phyloP scores from a whole-genome alignment of 164 flowering plant species.

The Vitis riparia region DNA sequence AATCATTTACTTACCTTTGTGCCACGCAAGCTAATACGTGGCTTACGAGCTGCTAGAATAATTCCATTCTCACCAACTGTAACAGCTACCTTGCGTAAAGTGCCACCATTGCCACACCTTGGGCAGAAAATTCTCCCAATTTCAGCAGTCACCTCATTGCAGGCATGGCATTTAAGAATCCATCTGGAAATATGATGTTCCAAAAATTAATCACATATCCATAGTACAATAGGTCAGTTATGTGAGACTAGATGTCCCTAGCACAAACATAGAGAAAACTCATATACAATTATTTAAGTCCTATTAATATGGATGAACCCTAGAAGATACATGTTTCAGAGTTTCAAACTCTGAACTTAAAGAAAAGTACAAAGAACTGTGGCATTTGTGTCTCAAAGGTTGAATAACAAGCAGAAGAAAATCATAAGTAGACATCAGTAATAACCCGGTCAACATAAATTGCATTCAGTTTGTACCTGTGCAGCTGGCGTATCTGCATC shows the following conservation, averaged over 20 bases:
- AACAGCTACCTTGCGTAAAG: slow-evolving; percentile 83
- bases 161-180: slow-evolving; percentile 95
- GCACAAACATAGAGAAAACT: too few relatives aligned
- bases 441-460: neutral
- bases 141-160: slow-evolving; percentile 83
- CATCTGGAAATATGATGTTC: slow-evolving; percentile 51
- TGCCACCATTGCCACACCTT: slow-evolving; percentile 97
- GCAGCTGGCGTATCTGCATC: slow-evolving; percentile 90
- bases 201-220: neutral
- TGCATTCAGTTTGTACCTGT: slow-evolving; percentile 50
- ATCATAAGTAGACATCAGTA: neutral
- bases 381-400: neutral
- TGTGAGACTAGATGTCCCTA: too few relatives aligned
- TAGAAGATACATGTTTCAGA: too few relatives aligned
- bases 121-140: slow-evolving; percentile 91
- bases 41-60: slow-evolving; percentile 61
- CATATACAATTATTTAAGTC: too few relatives aligned
- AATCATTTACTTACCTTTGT: slow-evolving; percentile 58
- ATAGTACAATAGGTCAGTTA: too few relatives aligned
- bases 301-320: too few relatives aligned
- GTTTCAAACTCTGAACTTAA: too few relatives aligned
- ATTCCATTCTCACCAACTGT: slow-evolving; percentile 91
- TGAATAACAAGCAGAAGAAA: neutral
- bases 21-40: slow-evolving; percentile 78
- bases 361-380: too few relatives aligned